Base-by-base conservation (phyloP, 192 early-diverging fungal genomes). In the Cladochytrium replicatum region DNA sequence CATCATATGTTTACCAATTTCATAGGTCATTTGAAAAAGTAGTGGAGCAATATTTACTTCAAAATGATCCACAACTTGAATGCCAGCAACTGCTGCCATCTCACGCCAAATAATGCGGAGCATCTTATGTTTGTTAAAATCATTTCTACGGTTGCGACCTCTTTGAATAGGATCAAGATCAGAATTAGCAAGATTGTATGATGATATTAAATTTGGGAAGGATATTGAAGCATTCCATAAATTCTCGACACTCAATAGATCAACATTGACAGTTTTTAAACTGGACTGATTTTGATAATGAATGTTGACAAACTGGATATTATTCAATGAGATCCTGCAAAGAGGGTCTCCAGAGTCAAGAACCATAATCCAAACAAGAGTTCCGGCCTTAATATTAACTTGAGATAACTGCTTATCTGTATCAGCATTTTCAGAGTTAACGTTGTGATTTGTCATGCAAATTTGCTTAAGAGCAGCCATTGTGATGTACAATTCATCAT, bases 71-170 rank as follows among this genome's bases (percentile, higher is more conserved):
- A 96, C 80, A 11, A 96, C 86, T 23, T 76, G 72, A 47, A 96
- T 96, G 15, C 92, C 92, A 24, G 83, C 92, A 1, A 96, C 88
- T 0, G 92, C 86, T 2, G 91, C 85, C 43, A 87, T 66, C 29
- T 87, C 75, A 6, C 67, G 32, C 75, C 84, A 82, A 54, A 83
- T 84, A 11, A 91, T 81, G 22, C 91, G 72, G 1, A 95, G 59
- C 87, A 93, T 91, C 60, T 91, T 93, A 37, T 93, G 79, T 9
- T 80, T 69, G 23, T 74, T 71, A 57, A 87, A 89, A 49, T 92
- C 82, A 44, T 37, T 56, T 26, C 69, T 61, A 11, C 66, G 53
- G 17, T 75, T 58, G 23, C 85, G 34, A 37, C 77, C 23, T 46
- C 63, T 31, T 71, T 57, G 43, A 77, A 83, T 13, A 75, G 84